Conservation (phyloP, 345 rosid genomes). For the Balakata baccata region DNA sequence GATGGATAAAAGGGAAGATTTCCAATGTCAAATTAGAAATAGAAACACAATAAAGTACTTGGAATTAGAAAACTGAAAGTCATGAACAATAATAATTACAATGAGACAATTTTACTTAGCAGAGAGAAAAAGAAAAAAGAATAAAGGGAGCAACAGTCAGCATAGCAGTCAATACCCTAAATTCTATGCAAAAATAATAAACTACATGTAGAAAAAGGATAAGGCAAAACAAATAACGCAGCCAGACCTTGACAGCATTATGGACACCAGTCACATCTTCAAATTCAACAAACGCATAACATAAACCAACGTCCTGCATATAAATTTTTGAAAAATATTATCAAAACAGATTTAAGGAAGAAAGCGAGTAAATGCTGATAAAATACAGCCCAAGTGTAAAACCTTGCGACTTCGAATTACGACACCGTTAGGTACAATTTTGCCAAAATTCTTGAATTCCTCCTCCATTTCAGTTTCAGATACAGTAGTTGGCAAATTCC, state of each 20-base stretch:
- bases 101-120: not conserved
- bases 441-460: conserved; percentile 66
- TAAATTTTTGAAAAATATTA: conserved; percentile 2
- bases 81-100: not conserved
- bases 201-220: not conserved
- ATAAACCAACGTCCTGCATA: conserved; percentile 64
- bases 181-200: not conserved
- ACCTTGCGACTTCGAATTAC: conserved; percentile 72
- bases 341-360: not conserved
- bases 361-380: not conserved
- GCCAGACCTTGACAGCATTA: conserved; percentile 53
- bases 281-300: conserved; percentile 75
- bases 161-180: too few relatives aligned
- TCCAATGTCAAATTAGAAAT: too few relatives aligned
- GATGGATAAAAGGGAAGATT: not conserved
- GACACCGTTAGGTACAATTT: conserved; percentile 54
- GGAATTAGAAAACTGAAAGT: not conserved
- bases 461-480: conserved; percentile 63
- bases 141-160: not conserved
- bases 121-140: not conserved
- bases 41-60: not conserved
- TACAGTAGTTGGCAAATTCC: conserved; percentile 49
- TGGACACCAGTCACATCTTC: conserved; percentile 58
- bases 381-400: conserved; percentile 6
- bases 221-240: not conserved